phyloP scores from a whole-genome alignment of 2,329 filamentous ascomycete species.

The Curvularia sp. region DNA sequence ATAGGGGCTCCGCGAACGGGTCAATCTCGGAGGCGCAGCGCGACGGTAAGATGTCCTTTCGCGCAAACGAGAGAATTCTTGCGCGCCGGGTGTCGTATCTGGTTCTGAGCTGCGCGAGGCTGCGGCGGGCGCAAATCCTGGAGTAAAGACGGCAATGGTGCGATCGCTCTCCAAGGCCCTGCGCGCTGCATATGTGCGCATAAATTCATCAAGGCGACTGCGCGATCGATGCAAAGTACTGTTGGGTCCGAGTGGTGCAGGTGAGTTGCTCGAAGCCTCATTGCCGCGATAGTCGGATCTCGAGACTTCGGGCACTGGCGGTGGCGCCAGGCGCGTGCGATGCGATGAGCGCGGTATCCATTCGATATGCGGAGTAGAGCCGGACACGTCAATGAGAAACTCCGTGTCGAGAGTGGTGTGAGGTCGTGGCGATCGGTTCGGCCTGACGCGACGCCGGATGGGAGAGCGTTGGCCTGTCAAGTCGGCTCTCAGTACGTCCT shows the following conservation, averaged over 20 bases:
- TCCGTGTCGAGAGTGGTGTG: slow-evolving; percentile 27
- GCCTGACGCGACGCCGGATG: slow-evolving; percentile 60
- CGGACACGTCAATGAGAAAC: slow-evolving; percentile 24
- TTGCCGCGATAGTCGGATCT: slow-evolving; percentile 26
- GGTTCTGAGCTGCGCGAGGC: slow-evolving; percentile 21
- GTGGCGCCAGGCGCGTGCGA: slow-evolving; percentile 37
- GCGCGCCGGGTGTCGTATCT: slow-evolving; percentile 16
- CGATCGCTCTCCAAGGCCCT: slow-evolving; percentile 21
- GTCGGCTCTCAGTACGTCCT: slow-evolving; percentile 59
- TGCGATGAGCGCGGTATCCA: slow-evolving; percentile 27
- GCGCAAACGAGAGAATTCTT: slow-evolving; percentile 3
- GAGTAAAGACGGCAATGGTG: slow-evolving; percentile 41
- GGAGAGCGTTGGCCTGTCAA: slow-evolving; percentile 62
- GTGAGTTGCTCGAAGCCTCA: slow-evolving; percentile 23
- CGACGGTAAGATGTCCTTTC: slow-evolving; percentile 21
- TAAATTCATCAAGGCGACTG: slow-evolving; percentile 19
- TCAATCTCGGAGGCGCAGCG: slow-evolving; percentile 13
- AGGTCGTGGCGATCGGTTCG: slow-evolving; percentile 32
- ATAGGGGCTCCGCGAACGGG: slow-evolving; percentile 25
- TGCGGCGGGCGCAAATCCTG: slow-evolving; percentile 46
- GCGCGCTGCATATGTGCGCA: slow-evolving; percentile 25
- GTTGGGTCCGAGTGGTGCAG: slow-evolving; percentile 24
- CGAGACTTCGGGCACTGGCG: slow-evolving; percentile 45
- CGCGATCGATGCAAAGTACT: slow-evolving; percentile 23
- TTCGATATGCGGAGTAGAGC: slow-evolving; percentile 22